A percentile compares a stretch with the other conserved stretches of the same genome.
These are phyloP conservation scores for Saccharomyces hybrid DNA, from an alignment of 1,139 yeast genomes.

Conservation along the genomic window DNA sequence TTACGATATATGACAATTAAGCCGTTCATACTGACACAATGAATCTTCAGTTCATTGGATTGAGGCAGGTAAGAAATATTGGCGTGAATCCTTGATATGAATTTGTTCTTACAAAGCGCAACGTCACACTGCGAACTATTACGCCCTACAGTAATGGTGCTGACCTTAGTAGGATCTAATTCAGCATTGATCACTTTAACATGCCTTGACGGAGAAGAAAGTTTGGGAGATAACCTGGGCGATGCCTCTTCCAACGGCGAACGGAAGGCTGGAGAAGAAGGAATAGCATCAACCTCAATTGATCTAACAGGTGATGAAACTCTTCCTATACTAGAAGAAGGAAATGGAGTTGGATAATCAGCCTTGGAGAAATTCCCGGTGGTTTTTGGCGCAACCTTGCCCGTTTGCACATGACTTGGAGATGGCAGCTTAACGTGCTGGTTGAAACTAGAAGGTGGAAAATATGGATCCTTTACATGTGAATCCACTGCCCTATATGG, in stretches of 20 bases:
- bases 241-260: not conserved
- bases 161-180: slow-evolving; percentile 15
- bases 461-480: not conserved
- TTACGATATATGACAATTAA: slow-evolving; percentile 29
- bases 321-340: slow-evolving; percentile 46
- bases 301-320: slow-evolving; percentile 34
- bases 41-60: slow-evolving; percentile 27
- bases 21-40: slow-evolving; percentile 36
- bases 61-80: slow-evolving; percentile 26
- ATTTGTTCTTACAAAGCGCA: slow-evolving; percentile 26
- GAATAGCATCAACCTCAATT: not conserved
- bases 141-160: slow-evolving; percentile 26
- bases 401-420: not conserved
- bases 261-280: slow-evolving; percentile 14
- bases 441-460: not conserved
- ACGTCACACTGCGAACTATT: slow-evolving; percentile 27
- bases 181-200: slow-evolving; percentile 11
- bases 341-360: slow-evolving; percentile 46
- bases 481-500: slow-evolving; percentile 3
- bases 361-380: not conserved
- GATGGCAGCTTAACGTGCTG: slow-evolving; percentile 2
- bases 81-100: slow-evolving; percentile 31
- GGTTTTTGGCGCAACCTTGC: not conserved
- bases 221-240: not conserved
- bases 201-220: not conserved